phyloP scores from a whole-genome alignment of 305 asterid genomes.

The Fraxinus ornus region DNA sequence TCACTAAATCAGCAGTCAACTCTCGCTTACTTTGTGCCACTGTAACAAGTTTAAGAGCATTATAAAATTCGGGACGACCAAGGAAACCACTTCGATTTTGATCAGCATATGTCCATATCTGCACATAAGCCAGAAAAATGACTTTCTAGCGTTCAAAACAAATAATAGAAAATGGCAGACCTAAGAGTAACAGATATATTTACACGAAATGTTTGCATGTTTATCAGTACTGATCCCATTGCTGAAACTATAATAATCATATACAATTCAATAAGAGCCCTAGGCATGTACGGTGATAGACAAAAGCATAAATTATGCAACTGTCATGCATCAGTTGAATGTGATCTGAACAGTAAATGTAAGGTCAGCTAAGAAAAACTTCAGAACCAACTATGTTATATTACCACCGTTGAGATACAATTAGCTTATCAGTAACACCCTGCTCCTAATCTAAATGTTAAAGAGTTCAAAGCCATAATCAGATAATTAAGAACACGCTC shows the following conservation, averaged over 20 bases:
- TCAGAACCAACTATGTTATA: not conserved
- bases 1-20: conserved; percentile 73
- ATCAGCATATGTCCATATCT: conserved; percentile 82
- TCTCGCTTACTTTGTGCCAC: conserved; percentile 79
- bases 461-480: not conserved
- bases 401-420: not conserved
- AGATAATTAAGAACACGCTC: not conserved
- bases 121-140: conserved; percentile 31
- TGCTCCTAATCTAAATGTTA: not conserved
- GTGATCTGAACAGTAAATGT: not conserved
- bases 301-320: not conserved
- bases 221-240: conserved; percentile 12
- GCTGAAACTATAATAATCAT: conserved; percentile 12
- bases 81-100: conserved; percentile 60
- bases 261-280: not conserved
- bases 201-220: conserved; percentile 8
- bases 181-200: conserved; percentile 3
- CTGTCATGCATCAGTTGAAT: not conserved
- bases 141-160: conserved; percentile 17
- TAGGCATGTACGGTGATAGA: not conserved
- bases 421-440: not conserved
- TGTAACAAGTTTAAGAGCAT: conserved; percentile 83
- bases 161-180: conserved; percentile 12
- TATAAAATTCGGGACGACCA: conserved; percentile 68
- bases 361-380: not conserved